Percentiles rank a stretch among this genome's conserved stretches.
phyloP scores from a whole-genome alignment of 768 basidiomycete species.

The Hypholoma sublateritium region DNA sequence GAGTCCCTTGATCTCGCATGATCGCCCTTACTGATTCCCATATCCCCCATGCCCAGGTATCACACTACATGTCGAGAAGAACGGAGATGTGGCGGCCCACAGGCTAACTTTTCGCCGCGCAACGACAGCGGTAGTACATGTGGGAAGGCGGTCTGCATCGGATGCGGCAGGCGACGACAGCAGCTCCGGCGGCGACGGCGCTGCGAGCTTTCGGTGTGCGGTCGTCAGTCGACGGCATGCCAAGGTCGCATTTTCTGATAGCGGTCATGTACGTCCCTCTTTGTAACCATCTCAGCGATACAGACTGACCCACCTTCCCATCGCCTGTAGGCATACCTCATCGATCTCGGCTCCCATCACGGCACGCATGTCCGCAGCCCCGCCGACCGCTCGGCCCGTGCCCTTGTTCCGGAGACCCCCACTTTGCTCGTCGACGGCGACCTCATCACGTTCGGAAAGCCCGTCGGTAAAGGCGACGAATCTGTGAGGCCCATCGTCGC shows the following conservation, averaged over 20 bases:
- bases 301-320: conserved; percentile 18
- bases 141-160: conserved; percentile 66
- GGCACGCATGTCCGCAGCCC: conserved; percentile 66
- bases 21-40: conserved; percentile 19
- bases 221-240: conserved; percentile 81
- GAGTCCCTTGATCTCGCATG: conserved; percentile 22
- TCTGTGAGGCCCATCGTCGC: conserved; percentile 64
- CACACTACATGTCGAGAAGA: conserved; percentile 56
- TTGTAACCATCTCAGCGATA: conserved; percentile 13
- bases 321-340: conserved; percentile 57
- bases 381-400: conserved; percentile 47
- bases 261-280: conserved; percentile 55
- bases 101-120: conserved; percentile 53
- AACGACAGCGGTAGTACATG: conserved; percentile 50
- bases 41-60: conserved; percentile 44
- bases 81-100: conserved; percentile 43
- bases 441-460: conserved; percentile 74
- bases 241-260: conserved; percentile 71
- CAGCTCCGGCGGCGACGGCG: conserved; percentile 41
- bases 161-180: conserved; percentile 36
- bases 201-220: conserved; percentile 71
- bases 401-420: conserved; percentile 54
- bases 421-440: conserved; percentile 66
- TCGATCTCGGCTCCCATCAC: conserved; percentile 74
- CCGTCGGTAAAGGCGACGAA: conserved; percentile 61